These are phyloP conservation scores for Hypoxylon sp. DNA, from an alignment of 2,329 filamentous ascomycete genomes.

Conservation along the genomic window DNA sequence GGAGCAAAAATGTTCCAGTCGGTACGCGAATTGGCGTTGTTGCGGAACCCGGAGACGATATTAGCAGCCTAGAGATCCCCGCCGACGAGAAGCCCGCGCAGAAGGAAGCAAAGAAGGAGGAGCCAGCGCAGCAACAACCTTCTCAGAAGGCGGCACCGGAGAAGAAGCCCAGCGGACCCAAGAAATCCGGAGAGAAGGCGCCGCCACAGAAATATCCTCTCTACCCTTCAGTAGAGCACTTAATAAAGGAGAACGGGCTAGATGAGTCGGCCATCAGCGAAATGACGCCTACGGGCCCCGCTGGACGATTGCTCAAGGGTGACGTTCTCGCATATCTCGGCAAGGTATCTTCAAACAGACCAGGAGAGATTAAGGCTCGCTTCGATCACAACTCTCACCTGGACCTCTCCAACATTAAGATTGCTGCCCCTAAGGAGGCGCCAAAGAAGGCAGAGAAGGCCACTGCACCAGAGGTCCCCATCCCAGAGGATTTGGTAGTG, in stretches of 20 bases:
- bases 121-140: slow-evolving; percentile 46
- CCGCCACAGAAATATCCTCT: slow-evolving; percentile 79
- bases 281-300: slow-evolving; percentile 90
- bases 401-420: slow-evolving; percentile 95
- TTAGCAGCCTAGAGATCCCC: slow-evolving; percentile 80
- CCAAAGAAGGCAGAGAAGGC: slow-evolving; percentile 55
- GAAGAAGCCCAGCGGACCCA: slow-evolving; percentile 56
- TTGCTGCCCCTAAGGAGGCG: slow-evolving; percentile 69
- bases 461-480: slow-evolving; percentile 58
- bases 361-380: slow-evolving; percentile 77
- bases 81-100: slow-evolving; percentile 71
- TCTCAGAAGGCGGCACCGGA: slow-evolving; percentile 52
- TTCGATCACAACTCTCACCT: slow-evolving; percentile 85
- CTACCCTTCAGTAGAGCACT: slow-evolving; percentile 85
- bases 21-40: slow-evolving; percentile 86
- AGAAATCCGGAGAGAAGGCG: slow-evolving; percentile 62
- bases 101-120: slow-evolving; percentile 54
- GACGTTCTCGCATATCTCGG: slow-evolving; percentile 94
- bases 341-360: slow-evolving; percentile 78
- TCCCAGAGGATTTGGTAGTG: slow-evolving; percentile 69
- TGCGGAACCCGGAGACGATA: slow-evolving; percentile 85
- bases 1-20: slow-evolving; percentile 82
- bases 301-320: slow-evolving; percentile 91
- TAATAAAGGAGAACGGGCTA: slow-evolving; percentile 85
- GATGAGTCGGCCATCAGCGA: slow-evolving; percentile 81